Base-by-base conservation (phyloP, 2,329 filamentous ascomycete species). In the Plectosphaerella sp. region DNA sequence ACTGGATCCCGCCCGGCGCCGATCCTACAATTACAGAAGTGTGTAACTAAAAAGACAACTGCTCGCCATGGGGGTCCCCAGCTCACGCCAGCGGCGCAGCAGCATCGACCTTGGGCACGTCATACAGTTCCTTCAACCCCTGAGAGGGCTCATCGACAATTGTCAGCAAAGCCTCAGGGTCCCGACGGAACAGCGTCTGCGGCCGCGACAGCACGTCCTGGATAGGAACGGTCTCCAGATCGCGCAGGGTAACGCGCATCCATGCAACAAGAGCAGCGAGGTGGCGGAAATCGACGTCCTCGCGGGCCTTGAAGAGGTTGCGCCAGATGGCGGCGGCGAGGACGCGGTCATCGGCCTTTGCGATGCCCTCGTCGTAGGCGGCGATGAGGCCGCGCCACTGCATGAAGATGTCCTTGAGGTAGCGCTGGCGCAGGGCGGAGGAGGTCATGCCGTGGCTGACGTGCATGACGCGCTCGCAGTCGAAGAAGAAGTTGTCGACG, bases 401-500 rank as follows among this genome's bases (percentile, higher is more conserved):
- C 54, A 91, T 78, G 62, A 94, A 97, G 54, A 97, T 79, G 68
- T 97, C 93, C 70, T 97, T 96, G 50, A 88, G 78, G 69, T 86
- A 86, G 57, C 78, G 78, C 67, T 86, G 82, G 39, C 84, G 78
- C 58, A 84, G 72, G 25, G 74, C 74, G 50, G 78, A 75, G 54
- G 82, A 82, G 28, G 73, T 72, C 69, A 87, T 78, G 59, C 86
- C 86, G 76, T 96, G 93, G 66, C 86, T 82, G 56, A 88, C 76
- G 56, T 89, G 88, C 83, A 96, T 93, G 64, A 85, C 82, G 68
- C 88, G 86, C 74, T 96, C 90, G 62, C 88, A 89, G 62, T 89
- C 86, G 74, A 89, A 90, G 77, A 93, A 97, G 78, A 95, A 97
- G 70, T 97, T 91, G 72, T 99, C 92, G 46, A 94, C 83, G 57